Evolutionary conservation across 1,139 yeast species (phyloP), one percentile per base, ranked within the genome.

Genomic region (Diutina neorugosa): DNA sequence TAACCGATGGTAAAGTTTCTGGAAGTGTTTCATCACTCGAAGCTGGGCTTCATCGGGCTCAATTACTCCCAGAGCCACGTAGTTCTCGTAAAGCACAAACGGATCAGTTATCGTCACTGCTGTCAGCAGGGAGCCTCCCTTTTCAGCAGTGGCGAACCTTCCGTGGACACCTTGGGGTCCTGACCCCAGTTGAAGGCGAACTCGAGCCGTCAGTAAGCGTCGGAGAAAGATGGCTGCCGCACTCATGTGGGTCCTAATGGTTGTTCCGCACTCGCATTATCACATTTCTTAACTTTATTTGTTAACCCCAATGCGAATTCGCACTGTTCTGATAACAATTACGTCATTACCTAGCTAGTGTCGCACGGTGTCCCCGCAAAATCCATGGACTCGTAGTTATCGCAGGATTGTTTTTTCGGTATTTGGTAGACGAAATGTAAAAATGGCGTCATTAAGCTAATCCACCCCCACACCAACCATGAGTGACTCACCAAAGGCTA

Each of bases 1-100:
- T 18, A 84, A 77, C 12, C 87, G 68, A 53, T 74, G 70, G 60
- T 82, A 82, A 5, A 84, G 66, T 58, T 78, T 80, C 59, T 83
- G 89, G 55, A 84, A 76, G 64, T 83, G 85, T 51, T 80, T 74
- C 66, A 83, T 84, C 1, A 80, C 80, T 19, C 89, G 68, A 8
- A 82, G 66, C 61, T 85, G 91, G 16, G 71, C 69, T 44, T 75
- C 80, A 60, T 85, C 90, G 44, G 73, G 70, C 54, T 74, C 67
- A 9, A 84, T 65, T 1, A 74, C 57, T 0, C 87, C 87, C 53
- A 69, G 69, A 0, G 70, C 63, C 1, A 83, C 74, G 54, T 78
- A 75, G 58, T 74, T 75, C 57, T 79, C 81, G 60, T 85, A 85
- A 1, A 84, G 62, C 3, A 74, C 58, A 52, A 75, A 75, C 0